These are phyloP conservation scores for Psidium guajava DNA, from an alignment of 345 rosid species.

Conservation along the genomic window DNA sequence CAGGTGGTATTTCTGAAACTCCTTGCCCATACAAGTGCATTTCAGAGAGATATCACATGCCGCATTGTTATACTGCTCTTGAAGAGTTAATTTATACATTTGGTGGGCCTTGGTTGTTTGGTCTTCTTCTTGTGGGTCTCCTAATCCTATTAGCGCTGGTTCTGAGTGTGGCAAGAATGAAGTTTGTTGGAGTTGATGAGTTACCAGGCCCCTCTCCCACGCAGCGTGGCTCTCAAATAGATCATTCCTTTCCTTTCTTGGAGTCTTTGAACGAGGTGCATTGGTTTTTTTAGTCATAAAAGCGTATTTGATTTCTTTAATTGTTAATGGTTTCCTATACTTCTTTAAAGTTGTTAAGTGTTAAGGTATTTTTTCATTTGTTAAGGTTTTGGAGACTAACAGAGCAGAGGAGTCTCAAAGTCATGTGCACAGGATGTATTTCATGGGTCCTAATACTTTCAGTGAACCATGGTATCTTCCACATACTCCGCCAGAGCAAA, in stretches of 20 bases:
- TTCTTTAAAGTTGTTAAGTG: not conserved
- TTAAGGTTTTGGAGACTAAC: constrained; percentile 92
- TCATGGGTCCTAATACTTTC: constrained; percentile 94
- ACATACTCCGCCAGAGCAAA: constrained; percentile 88
- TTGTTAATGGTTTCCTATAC: not conserved
- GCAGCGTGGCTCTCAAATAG: constrained; percentile 83
- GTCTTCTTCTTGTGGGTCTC: constrained; percentile 79
- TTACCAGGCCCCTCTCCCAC: constrained; percentile 86
- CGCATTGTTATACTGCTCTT: constrained; percentile 90
- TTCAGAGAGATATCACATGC: constrained; percentile 95
- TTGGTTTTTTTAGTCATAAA: constrained; percentile 1
- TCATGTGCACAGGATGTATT: constrained; percentile 96
- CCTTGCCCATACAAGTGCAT: constrained; percentile 90
- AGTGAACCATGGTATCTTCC: constrained; percentile 98
- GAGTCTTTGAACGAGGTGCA: constrained; percentile 95
- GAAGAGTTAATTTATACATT: constrained; percentile 95
- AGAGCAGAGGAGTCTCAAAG: constrained; percentile 94
- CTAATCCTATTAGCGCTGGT: constrained; percentile 87
- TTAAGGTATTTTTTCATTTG: not conserved
- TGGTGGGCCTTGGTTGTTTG: constrained; percentile 98
- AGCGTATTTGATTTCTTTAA: not conserved
- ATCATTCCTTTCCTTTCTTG: constrained; percentile 94
- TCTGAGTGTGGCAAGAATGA: constrained; percentile 97
- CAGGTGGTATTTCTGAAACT: constrained; percentile 86
- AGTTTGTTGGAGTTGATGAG: constrained; percentile 95